Evolutionary conservation across 2,329 filamentous ascomycete genomes (phyloP), one percentile per base, ranked within the genome.

Genomic region (Periconia macrospinosa): DNA sequence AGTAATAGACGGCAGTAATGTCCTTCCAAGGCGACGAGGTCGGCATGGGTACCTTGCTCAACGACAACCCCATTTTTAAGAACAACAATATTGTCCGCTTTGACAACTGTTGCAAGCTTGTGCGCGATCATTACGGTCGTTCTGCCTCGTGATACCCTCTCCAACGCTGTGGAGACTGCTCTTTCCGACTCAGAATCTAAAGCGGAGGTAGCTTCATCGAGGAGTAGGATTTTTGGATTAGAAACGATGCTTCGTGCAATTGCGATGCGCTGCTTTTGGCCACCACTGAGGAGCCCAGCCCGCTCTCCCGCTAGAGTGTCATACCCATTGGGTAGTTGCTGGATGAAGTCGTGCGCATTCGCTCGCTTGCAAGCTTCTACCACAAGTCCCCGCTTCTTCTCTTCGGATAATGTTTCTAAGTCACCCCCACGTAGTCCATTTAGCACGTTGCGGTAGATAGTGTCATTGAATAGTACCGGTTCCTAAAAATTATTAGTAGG

Each of bases 91-190:
- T 44, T 47, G 20, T 96, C 88, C 0, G 92, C 92, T 59, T 91
- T 86, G 73, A 86, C 90, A 76, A 97, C 94, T 10, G 92, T 97
- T 1, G 91, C 95, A 10, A 97, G 80, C 63, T 92, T 87, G 76
- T 97, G 92, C 44, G 92, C 92, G 72, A 97, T 96, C 9, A 91
- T 89, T 65, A 97, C 94, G 6, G 92, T 96, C 1, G 92, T 97
- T 50, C 92, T 84, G 18, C 91, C 92, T 56, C 87, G 82, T 1
- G 91, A 83, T 30, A 91, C 92, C 46, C 84, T 87, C 63, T 96
- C 91, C 14, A 97, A 80, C 20, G 92, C 51, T 1, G 5, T 6
- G n/a, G 51, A 47, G 14, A 57, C 51, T 6, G 45, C 14, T 41
- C 90, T 90, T 76, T 97, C 92, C 1, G 90, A 92, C 69, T 94